Evolutionary conservation across 257 asterid species (phyloP).

Genomic region (Nicotiana benthamiana): DNA sequence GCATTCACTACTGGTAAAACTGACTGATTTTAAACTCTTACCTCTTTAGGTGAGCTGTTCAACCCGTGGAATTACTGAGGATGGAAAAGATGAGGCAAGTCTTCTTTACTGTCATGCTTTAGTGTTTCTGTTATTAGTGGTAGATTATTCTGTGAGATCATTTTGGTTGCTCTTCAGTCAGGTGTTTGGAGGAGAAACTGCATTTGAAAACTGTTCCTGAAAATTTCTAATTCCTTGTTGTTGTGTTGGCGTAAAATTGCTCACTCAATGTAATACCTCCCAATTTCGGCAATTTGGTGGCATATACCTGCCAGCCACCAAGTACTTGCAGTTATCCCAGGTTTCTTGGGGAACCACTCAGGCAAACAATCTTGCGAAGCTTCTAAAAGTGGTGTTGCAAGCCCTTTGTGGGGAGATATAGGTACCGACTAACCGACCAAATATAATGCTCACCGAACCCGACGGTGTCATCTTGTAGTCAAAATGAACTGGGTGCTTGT

Average conservation of each 20-base stretch:
- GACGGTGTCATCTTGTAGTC: not conserved
- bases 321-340: not conserved
- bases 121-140: not conserved
- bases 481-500: not conserved
- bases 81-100: conserved; percentile 4
- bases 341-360: not conserved
- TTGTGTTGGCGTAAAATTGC: not conserved
- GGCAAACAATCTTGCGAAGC: not conserved
- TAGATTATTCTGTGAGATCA: not conserved
- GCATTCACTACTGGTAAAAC: not conserved
- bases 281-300: not conserved
- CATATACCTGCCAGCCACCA: not conserved
- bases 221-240: not conserved
- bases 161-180: not conserved
- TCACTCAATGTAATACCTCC: not conserved
- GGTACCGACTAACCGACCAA: not conserved
- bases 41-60: not conserved
- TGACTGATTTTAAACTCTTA: not conserved
- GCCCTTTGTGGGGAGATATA: not conserved
- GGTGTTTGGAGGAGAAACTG: not conserved
- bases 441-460: not conserved
- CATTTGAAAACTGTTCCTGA: not conserved
- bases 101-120: not conserved
- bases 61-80: not conserved
- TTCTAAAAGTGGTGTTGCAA: not conserved